These are phyloP conservation scores for Neofusicoccum ribis DNA, from an alignment of 2,329 filamentous ascomycete species.

Conservation along the genomic window DNA sequence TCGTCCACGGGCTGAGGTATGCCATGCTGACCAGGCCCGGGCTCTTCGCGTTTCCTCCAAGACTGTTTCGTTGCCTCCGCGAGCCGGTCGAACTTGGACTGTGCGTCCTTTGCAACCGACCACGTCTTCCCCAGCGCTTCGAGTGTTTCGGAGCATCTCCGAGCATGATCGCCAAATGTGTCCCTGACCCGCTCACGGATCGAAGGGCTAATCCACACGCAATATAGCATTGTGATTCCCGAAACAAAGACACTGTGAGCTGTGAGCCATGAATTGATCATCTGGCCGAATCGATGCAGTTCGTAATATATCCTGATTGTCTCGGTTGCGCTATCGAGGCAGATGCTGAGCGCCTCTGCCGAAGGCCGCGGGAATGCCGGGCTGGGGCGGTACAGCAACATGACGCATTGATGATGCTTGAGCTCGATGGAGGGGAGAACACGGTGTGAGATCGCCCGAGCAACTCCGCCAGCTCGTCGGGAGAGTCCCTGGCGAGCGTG, in stretches of 20 bases:
- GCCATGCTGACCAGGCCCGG: neutral
- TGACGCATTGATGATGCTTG: slow-evolving; percentile 51
- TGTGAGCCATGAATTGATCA: slow-evolving; percentile 52
- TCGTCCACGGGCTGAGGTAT: neutral
- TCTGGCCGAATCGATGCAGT: slow-evolving; percentile 47
- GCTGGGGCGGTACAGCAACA: slow-evolving; percentile 54
- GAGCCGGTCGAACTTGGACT: neutral
- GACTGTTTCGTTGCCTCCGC: slow-evolving; percentile 6
- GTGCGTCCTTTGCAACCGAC: slow-evolving; percentile 47
- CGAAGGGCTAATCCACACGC: slow-evolving; percentile 49
- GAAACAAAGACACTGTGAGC: slow-evolving; percentile 53
- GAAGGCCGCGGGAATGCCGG: slow-evolving; percentile 54
- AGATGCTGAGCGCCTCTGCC: slow-evolving; percentile 41
- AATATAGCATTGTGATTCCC: slow-evolving; percentile 54
- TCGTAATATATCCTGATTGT: slow-evolving; percentile 45
- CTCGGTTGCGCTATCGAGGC: slow-evolving; percentile 46
- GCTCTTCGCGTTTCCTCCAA: neutral
- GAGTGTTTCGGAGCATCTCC: slow-evolving; percentile 48
- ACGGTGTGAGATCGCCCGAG: neutral
- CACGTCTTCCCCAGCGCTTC: slow-evolving; percentile 56
- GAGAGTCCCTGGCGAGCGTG: neutral
- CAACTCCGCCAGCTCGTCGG: neutral
- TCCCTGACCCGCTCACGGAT: slow-evolving; percentile 40
- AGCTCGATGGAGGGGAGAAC: slow-evolving; percentile 30
- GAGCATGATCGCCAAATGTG: slow-evolving; percentile 47